Evolutionary conservation across 2,329 filamentous ascomycete species (phyloP), one percentile per base, ranked within the genome.

Genomic region (Phoma herbarum): DNA sequence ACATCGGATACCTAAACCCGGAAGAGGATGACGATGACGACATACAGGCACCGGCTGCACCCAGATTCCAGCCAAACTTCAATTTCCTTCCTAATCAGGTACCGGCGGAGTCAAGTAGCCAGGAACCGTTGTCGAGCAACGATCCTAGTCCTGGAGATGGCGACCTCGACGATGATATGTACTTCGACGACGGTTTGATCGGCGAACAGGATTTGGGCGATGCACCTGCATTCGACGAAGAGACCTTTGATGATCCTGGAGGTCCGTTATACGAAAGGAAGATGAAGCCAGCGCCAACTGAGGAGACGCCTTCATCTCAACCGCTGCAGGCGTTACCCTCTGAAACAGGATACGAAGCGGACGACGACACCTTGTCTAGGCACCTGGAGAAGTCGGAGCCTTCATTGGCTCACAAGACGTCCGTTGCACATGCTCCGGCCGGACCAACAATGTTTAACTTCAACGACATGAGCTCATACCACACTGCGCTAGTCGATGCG

Each of bases 401-500:
- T 57, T 85, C 86, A 8, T 82, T 77, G 79, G 5, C 82, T 83
- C 63, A 87, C 84, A 22, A 86, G 63, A 65, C 68, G 41, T 76
- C 68, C 57, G 66, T 70, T 66, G 67, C 62, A 3, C 70, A 74
- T 23, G 64, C 69, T 74, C 80, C 35, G 70, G 57, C 69, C 8
- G 56, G 69, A 74, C 80, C 35, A 70, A 60, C 70, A 4, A 57
- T 66, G 20, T 67, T 72, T 22, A 66, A 67, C 26, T 72, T 73
- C 52, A 81, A 83, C 33, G 87, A 84, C 56, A 79, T 90, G 20
- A 87, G 87, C 41, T 89, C 87, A 1, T 94, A 97, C 69, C 93
- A 97, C 72, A 90, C 90, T 51, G 92, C 93, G 1, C 82, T 98
- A 4, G 92, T 92, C 1, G 89, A 90, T 45, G 94, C 93, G 7